Evolutionary conservation across 164 flowering plant species (phyloP).

Genomic region (Magnolia kwangsiensis): DNA sequence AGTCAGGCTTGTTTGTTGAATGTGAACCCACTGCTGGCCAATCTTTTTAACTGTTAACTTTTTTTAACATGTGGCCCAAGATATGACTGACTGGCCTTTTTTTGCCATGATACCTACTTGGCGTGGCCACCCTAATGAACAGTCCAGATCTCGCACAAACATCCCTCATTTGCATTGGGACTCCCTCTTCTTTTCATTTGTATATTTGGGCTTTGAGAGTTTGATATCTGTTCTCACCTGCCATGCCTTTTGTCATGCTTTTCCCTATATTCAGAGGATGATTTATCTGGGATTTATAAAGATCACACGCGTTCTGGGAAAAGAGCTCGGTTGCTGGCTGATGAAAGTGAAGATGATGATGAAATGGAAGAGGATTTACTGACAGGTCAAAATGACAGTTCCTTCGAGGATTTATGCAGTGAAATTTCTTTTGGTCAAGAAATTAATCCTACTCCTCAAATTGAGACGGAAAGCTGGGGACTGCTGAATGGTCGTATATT

Average conservation of each 20-base stretch:
- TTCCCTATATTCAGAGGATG: constrained; percentile 16
- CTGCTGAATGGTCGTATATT: constrained; percentile 61
- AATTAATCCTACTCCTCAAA: constrained; percentile 24
- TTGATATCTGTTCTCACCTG: not conserved
- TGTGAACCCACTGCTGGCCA: not conserved
- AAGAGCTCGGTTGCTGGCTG: constrained; percentile 47
- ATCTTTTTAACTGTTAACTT: not conserved
- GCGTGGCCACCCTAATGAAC: no score
- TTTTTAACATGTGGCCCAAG: no score
- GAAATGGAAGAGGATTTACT: constrained; percentile 41
- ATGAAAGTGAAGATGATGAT: constrained; percentile 60
- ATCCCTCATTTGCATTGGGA: no score
- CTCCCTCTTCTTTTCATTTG: not conserved
- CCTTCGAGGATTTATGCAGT: constrained; percentile 72
- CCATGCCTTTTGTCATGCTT: not conserved
- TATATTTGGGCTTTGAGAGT: not conserved
- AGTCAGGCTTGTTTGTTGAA: not conserved
- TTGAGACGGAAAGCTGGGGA: constrained; percentile 63
- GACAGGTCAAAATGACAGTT: constrained; percentile 25
- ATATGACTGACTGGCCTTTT: no score
- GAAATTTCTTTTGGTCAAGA: constrained; percentile 39
- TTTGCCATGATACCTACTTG: no score
- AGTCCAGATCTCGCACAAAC: no score
- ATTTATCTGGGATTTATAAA: constrained; percentile 5
- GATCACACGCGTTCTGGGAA: constrained; percentile 43